Conservation (phyloP, 2,329 filamentous ascomycete species). For the Cryphonectria naterciae region DNA sequence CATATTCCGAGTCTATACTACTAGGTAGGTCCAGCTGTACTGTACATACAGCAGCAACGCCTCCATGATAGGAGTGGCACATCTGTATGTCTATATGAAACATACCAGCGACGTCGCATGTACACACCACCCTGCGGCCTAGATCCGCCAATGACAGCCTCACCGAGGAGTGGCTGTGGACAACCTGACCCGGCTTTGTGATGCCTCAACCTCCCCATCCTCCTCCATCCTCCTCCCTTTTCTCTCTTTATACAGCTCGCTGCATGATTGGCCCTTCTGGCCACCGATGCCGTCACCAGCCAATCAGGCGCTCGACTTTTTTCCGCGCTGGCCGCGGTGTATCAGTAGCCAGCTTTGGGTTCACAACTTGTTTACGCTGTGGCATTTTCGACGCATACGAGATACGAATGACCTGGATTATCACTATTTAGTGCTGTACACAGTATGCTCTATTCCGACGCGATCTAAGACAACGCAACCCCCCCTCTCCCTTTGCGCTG, state of each 20-base stretch:
- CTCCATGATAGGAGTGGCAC: not conserved
- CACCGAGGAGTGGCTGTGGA: not conserved
- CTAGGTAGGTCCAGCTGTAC: not conserved
- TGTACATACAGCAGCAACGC: not conserved
- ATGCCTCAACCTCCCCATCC: not conserved
- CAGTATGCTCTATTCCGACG: not conserved
- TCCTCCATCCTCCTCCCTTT: too few relatives aligned
- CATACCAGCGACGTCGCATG: slow-evolving; percentile 6
- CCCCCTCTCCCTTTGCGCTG: not conserved
- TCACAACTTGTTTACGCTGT: not conserved
- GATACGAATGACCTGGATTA: not conserved
- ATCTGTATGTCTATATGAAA: not conserved
- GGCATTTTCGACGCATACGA: not conserved
- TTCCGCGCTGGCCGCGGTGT: not conserved
- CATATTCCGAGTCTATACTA: not conserved
- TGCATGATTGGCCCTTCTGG: not conserved
- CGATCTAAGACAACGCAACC: slow-evolving; percentile 3
- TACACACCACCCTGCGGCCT: not conserved
- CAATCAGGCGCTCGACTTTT: not conserved
- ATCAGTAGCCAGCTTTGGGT: not conserved
- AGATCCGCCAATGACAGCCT: slow-evolving; percentile 35
- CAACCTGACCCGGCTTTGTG: slow-evolving; percentile 8
- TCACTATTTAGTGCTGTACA: not conserved
- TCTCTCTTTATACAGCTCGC: not conserved
- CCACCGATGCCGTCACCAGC: not conserved